phyloP scores from a whole-genome alignment of 192 early-diverging fungal genomes.

The Podila horticola region DNA sequence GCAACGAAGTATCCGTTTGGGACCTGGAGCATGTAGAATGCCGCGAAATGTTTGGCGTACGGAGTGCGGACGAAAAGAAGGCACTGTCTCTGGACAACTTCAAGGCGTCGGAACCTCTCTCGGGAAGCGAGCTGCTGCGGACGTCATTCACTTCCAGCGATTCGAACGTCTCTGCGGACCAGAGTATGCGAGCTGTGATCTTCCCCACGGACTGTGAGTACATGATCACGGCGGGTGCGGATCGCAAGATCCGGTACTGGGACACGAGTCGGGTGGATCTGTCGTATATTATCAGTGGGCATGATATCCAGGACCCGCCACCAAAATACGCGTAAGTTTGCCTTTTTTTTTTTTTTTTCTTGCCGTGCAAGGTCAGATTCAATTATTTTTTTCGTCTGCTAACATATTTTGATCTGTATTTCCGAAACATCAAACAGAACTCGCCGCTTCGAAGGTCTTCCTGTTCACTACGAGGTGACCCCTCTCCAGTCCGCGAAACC shows the following conservation, averaged over 20 bases:
- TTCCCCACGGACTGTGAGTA: constrained; percentile 63
- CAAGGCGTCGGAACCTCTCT: constrained; percentile 60
- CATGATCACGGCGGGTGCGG: constrained; percentile 83
- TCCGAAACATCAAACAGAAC: constrained; percentile 50
- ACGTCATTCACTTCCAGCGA: constrained; percentile 67
- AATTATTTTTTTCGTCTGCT: neutral
- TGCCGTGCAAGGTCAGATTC: neutral
- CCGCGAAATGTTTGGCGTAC: constrained; percentile 76
- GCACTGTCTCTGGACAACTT: constrained; percentile 55
- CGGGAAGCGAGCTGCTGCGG: constrained; percentile 60
- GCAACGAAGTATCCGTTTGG: constrained; percentile 86
- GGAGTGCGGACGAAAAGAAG: constrained; percentile 59
- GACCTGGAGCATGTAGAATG: constrained; percentile 78
- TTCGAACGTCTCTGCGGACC: constrained; percentile 63
- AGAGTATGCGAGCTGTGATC: constrained; percentile 70
- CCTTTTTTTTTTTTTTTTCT: neutral
- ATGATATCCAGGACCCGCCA: constrained; percentile 61
- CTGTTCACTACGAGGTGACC: constrained; percentile 66
- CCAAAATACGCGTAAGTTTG: constrained; percentile 71
- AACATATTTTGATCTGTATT: neutral
- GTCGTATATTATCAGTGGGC: constrained; percentile 77
- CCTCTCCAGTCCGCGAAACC: constrained; percentile 49
- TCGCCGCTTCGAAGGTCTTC: constrained; percentile 62
- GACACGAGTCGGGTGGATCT: constrained; percentile 74
- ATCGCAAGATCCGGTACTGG: constrained; percentile 92